Conservation (phyloP, 306 rosid genomes). For the Prunus salicina region DNA sequence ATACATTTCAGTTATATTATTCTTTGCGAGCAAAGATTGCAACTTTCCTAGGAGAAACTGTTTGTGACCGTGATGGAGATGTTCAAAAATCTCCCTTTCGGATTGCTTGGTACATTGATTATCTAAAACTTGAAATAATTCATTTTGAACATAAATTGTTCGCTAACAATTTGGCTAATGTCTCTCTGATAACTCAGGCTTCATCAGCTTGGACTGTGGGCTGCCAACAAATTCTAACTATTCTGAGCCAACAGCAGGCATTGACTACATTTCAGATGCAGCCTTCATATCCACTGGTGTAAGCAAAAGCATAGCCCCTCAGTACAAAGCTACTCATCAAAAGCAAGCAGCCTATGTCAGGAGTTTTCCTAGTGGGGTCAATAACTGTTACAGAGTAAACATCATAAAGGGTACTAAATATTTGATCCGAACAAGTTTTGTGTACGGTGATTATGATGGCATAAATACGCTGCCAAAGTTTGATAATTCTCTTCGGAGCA, state of each 20-base stretch:
- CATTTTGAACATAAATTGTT: neutral
- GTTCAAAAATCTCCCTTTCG: constrained; percentile 11
- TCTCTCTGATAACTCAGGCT: constrained; percentile 28
- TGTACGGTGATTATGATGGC: constrained; percentile 47
- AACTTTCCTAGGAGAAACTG: neutral
- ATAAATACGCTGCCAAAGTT: constrained; percentile 27
- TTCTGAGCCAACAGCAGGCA: constrained; percentile 18
- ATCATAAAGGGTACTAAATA: constrained; percentile 29
- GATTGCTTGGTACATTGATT: constrained; percentile 4
- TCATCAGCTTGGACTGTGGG: constrained; percentile 61
- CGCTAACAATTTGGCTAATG: neutral
- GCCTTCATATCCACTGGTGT: constrained; percentile 38
- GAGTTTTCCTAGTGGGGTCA: constrained; percentile 48
- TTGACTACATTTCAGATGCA: constrained; percentile 48
- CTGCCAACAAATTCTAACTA: constrained; percentile 24
- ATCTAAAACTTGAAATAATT: neutral
- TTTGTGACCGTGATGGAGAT: neutral
- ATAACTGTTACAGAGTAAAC: constrained; percentile 55
- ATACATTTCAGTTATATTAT: too few species aligned
- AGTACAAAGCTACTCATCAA: neutral
- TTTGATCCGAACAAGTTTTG: constrained; percentile 29
- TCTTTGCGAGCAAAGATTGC: too few species aligned
- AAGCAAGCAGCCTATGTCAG: constrained; percentile 30
- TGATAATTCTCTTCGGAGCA: constrained; percentile 43
- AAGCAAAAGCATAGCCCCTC: constrained; percentile 9